These are phyloP conservation scores for Geosmithia putterillii DNA, from an alignment of 2,329 filamentous ascomycete species.

Conservation along the genomic window DNA sequence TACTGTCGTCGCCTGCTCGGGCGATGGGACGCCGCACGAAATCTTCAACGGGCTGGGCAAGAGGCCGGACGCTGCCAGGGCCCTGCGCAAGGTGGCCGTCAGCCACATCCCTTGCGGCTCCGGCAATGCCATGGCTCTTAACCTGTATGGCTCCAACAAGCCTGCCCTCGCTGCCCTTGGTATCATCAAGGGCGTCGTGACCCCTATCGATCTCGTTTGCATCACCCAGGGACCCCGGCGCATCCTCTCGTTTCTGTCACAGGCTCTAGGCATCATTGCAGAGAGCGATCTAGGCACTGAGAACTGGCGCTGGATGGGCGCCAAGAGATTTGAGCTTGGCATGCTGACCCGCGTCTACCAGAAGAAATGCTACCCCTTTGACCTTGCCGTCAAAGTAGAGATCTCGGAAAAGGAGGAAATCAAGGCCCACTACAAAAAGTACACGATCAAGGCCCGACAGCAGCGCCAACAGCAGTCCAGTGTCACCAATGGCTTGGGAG, in stretches of 20 bases:
- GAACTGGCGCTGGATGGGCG: constrained; percentile 85
- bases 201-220: constrained; percentile 73
- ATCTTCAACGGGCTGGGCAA: constrained; percentile 86
- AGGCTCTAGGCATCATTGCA: constrained; percentile 79
- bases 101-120: constrained; percentile 85
- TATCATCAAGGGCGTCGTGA: constrained; percentile 79
- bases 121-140: constrained; percentile 88
- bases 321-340: constrained; percentile 72
- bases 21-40: constrained; percentile 84
- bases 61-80: constrained; percentile 60
- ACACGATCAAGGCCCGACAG: constrained; percentile 11
- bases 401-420: constrained; percentile 64
- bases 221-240: constrained; percentile 70
- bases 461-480: constrained; percentile 8
- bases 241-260: constrained; percentile 79
- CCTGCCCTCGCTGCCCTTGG: constrained; percentile 66
- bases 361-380: constrained; percentile 75
- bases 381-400: constrained; percentile 75
- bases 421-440: constrained; percentile 53
- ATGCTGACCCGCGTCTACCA: constrained; percentile 65
- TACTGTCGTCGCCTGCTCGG: constrained; percentile 78
- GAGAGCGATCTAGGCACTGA: constrained; percentile 87
- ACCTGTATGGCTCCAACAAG: constrained; percentile 70
- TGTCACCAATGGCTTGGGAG: background rate
- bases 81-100: constrained; percentile 66